These are phyloP conservation scores for Linnemannia schmuckeri DNA, from an alignment of 192 early-diverging fungal species.

Conservation along the genomic window DNA sequence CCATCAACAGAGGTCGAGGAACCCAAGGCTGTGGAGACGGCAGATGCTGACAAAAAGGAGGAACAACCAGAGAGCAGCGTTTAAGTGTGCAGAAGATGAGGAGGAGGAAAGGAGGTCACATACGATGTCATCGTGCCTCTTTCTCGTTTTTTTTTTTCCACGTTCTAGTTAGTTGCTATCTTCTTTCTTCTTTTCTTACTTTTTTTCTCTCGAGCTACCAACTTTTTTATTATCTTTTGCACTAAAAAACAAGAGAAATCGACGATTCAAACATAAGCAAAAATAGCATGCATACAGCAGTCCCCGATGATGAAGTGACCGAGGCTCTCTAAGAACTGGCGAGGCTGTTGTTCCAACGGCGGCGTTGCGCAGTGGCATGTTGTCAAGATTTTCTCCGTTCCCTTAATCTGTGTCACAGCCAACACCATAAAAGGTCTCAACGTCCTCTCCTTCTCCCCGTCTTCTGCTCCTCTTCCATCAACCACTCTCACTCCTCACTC, in stretches of 20 bases:
- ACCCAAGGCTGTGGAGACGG: conserved; percentile 1
- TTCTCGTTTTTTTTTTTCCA: background rate
- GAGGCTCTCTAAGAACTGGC: too few species aligned
- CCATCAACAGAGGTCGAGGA: background rate
- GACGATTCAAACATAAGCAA: background rate
- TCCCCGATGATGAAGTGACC: background rate
- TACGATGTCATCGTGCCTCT: background rate
- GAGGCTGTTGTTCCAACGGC: too few species aligned
- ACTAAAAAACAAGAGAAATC: conserved; percentile 2
- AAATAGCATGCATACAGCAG: background rate
- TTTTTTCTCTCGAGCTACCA: background rate
- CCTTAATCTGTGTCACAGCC: too few species aligned
- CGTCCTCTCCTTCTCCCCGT: background rate
- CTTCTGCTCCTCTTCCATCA: background rate
- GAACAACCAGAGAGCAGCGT: conserved; percentile 4
- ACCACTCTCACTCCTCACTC: background rate
- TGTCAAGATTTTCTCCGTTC: too few species aligned
- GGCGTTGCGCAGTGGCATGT: too few species aligned
- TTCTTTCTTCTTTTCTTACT: background rate
- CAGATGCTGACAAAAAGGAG: background rate
- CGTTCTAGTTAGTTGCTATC: background rate
- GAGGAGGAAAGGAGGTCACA: background rate
- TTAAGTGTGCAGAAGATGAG: background rate
- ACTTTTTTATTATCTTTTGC: conserved; percentile 11
- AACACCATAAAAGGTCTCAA: too few species aligned